Conservation (phyloP, 352 stramenopile genomes). For the Phytophthora pseudosyringae region DNA sequence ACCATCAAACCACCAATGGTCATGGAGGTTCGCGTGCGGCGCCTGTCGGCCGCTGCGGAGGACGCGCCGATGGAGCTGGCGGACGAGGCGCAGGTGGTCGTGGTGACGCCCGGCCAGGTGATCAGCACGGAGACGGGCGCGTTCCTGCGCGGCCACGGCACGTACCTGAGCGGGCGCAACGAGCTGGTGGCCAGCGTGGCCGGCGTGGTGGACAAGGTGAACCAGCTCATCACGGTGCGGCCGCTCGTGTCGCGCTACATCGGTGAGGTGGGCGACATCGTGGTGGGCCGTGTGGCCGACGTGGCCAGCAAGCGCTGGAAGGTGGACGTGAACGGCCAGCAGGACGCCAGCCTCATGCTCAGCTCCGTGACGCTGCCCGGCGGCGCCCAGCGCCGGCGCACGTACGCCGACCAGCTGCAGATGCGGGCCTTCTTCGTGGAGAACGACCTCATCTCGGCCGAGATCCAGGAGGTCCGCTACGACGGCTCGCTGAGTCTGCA, state of each 20-base stretch:
- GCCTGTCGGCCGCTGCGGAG: constrained; percentile 16
- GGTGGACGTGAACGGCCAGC: constrained; percentile 91
- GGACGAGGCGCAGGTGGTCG: constrained; percentile 55
- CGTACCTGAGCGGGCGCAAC: constrained; percentile 89
- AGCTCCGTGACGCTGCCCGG: constrained; percentile 95
- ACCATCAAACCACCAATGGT: constrained; percentile 4
- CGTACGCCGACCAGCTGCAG: constrained; percentile 96
- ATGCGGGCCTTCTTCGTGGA: constrained; percentile 97
- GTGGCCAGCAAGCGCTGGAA: constrained; percentile 96
- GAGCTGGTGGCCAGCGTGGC: constrained; percentile 93
- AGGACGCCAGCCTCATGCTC: constrained; percentile 91
- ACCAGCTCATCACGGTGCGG: constrained; percentile 96
- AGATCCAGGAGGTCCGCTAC: constrained; percentile 87
- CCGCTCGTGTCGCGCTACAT: constrained; percentile 92
- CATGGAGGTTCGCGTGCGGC: constrained; percentile 54
- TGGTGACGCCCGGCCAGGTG: constrained; percentile 79
- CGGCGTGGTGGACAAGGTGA: constrained; percentile 96
- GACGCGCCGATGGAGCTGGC: constrained; percentile 36
- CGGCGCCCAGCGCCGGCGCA: constrained; percentile 96
- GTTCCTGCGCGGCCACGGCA: constrained; percentile 94
- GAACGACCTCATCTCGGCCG: constrained; percentile 96
- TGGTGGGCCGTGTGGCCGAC: constrained; percentile 95
- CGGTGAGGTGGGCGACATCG: constrained; percentile 96
- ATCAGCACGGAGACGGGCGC: constrained; percentile 80
- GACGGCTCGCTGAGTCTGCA: constrained; percentile 95